Evolutionary conservation across 2,329 filamentous ascomycete genomes (phyloP).

Genomic region (Colletotrichum scovillei): DNA sequence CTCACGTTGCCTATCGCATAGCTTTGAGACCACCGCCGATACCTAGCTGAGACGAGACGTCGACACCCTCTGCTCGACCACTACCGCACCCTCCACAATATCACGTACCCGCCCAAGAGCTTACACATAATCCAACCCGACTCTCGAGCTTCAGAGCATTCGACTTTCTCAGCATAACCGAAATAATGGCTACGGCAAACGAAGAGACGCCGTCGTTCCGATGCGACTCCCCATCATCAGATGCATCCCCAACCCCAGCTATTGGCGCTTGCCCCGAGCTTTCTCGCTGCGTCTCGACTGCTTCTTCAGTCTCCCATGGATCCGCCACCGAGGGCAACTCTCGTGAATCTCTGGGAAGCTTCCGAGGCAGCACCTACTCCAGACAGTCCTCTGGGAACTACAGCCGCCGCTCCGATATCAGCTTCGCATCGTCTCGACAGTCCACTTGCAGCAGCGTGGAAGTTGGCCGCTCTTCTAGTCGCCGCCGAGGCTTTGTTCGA

Average conservation of each 20-base stretch:
- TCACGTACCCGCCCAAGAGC: not conserved
- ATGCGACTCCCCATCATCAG: constrained; percentile 73
- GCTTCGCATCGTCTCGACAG: constrained; percentile 53
- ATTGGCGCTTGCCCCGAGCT: constrained; percentile 69
- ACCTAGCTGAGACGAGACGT: constrained; percentile 20
- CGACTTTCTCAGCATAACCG: constrained; percentile 6
- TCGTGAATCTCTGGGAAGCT: constrained; percentile 67
- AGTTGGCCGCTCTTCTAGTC: constrained; percentile 46
- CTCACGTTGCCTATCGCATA: constrained; percentile 14
- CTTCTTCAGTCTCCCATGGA: constrained; percentile 68
- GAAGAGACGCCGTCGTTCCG: constrained; percentile 51
- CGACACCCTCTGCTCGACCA: constrained; percentile 6
- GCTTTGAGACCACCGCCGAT: constrained; percentile 7
- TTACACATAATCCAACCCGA: not conserved
- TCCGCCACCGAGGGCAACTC: constrained; percentile 61
- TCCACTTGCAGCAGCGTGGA: constrained; percentile 58
- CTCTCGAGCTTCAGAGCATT: not conserved
- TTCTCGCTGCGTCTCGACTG: constrained; percentile 72
- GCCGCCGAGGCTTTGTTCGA: constrained; percentile 85
- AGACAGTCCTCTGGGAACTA: constrained; percentile 74
- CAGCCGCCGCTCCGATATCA: constrained; percentile 56
- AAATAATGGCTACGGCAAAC: constrained; percentile 48
- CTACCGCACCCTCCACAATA: not conserved
- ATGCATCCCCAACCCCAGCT: constrained; percentile 70
- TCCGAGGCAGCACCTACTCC: constrained; percentile 67